Conservation (phyloP, 345 rosid genomes). For the Gossypium turneri region DNA sequence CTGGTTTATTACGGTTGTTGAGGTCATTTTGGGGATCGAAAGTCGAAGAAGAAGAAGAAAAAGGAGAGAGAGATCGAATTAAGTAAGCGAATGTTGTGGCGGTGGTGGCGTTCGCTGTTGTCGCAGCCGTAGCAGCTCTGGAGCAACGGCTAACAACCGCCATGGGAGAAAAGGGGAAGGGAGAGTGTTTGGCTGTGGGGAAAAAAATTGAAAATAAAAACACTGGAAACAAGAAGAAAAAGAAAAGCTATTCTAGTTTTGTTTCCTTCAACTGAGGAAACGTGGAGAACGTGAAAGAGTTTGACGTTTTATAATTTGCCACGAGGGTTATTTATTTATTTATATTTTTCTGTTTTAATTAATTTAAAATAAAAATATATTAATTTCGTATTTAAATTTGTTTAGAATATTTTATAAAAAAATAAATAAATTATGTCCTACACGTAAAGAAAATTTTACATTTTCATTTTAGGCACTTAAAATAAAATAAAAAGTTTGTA, state of each 20-base stretch:
- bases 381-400: too few relatives aligned
- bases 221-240: neutral
- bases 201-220: neutral
- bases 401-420: neutral
- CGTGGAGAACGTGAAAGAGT: neutral
- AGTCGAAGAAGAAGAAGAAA: slow-evolving; percentile 27
- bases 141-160: slow-evolving; percentile 31
- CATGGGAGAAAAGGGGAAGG: slow-evolving; percentile 18
- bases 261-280: slow-evolving; percentile 4
- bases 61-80: slow-evolving; percentile 23
- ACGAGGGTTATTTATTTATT: slow-evolving; percentile 4
- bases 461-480: too few relatives aligned
- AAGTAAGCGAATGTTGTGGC: slow-evolving; percentile 18
- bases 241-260: neutral
- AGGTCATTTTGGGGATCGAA: slow-evolving; percentile 41
- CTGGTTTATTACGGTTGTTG: slow-evolving; percentile 14
- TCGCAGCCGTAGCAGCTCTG: slow-evolving; percentile 17
- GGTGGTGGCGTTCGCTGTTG: neutral
- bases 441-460: neutral
- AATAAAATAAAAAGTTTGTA: too few relatives aligned
- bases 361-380: neutral
- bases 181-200: neutral
- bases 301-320: neutral
- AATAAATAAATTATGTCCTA: too few relatives aligned
- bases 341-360: neutral